Base-by-base conservation (phyloP, 495 filamentous ascomycete genomes). In the Pyrenula aspistea region DNA sequence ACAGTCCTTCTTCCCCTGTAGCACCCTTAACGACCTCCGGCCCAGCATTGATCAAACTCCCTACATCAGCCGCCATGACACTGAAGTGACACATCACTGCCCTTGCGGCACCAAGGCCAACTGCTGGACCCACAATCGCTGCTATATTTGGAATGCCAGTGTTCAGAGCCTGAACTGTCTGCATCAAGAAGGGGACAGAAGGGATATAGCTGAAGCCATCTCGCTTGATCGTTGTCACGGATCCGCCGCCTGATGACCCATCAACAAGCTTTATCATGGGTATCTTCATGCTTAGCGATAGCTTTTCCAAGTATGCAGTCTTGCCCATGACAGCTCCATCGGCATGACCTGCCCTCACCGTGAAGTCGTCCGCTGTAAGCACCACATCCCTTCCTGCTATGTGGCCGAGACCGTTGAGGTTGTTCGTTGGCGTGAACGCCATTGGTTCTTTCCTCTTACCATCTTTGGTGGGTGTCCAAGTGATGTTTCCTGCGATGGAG, bases 221-320 rank as follows among this genome's bases (percentile, higher is more conserved):
- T 51, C 71, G 77, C 23, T 60, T 64, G 51, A 85, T 85, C 0
- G 75, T 81, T 2, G 79, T 82, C 1, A 84, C 81, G 49, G 76
- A 80, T 0, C 82, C 82, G 54, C 82, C 82, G 2, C 82, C 80
- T 3, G 77, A 81, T 22, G 74, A 78, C 3, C 82, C 82, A 70
- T 85, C 82, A 4, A 83, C 80, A 25, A 85, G 68, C 60, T 85
- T 85, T 2, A 85, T 63, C 19, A 83, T 78, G 1, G 82, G 82
- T 22, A 83, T 25, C 48, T 77, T 74, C 59, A 79, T 42, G 12
- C 70, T 70, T 54, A 79, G 59, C 11, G 74, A 73, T 47, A 78
- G 54, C 48, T 78, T 78, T 67, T 85, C 82, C 57, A 80, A 67
- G 57, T 83, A 83, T 8, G 82, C 68, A 12, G 79, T 83, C 71